Evolutionary conservation across 371 early-diverging fungal genomes (phyloP), one percentile per base, ranked within the genome.

Genomic region (Mucor racemosus): DNA sequence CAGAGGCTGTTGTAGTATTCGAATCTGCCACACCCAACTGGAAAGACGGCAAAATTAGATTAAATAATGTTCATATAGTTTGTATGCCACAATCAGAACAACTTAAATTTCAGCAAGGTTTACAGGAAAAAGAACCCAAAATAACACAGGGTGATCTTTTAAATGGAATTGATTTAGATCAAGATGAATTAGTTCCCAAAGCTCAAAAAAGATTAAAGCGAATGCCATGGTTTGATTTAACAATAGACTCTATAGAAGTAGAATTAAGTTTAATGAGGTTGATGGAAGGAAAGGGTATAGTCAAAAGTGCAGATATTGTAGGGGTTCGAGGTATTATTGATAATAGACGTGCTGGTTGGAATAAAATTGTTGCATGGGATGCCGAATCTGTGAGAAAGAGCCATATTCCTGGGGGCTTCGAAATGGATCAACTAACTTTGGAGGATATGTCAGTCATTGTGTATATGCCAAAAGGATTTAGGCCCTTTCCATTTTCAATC

Each of bases 1-100:
- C 94, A 0, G 96, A 96, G 0, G 88, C 91, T 39, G 86, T 89
- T 3, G 89, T 98, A 35, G 86, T 81, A 4, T 95, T 97, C 68
- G 96, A 95, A 60, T 90, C 93, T 1, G 95, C 95, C 4, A 94
- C 96, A 57, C 99, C 99, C 5, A 92, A 92, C 50, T 98, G 97
- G 97, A 86, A 91, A 57, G 91, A 91, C 31, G 96, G 96, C 13
- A 88, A 89, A 15, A 95, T 98, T 46, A 80, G 92, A 5, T 81
- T 98, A n/a, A 88, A 85, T 56, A 92, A 96, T 68, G 93, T 98
- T 2, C 76, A 76, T 8, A 71, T 93, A 60, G 69, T 69, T 40
- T 78, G 78, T 14, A 82, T 84, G 86, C 74, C 76, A 31, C 71
- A 70, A n/a, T 73, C 80, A 19, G 72, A 76, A 60, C 73, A 69